Evolutionary conservation across 768 basidiomycete species (phyloP).

Genomic region (Kwoniella mangroviensis): DNA sequence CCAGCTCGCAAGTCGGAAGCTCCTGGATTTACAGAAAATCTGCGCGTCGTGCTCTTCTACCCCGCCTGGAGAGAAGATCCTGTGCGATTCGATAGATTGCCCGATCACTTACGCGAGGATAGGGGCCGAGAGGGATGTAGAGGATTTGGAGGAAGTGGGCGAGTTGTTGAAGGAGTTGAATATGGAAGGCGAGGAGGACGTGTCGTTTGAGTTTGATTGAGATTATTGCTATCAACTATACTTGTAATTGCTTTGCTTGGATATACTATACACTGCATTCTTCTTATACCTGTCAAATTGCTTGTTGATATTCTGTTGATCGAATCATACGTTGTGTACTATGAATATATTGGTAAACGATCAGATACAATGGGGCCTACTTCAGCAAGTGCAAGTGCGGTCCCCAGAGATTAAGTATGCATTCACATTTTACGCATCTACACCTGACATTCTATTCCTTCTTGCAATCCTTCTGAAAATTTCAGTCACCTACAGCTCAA

Average conservation of each 20-base stretch:
- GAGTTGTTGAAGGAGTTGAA: slow-evolving; percentile 16
- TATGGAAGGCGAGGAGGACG: neutral
- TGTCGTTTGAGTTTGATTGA: neutral
- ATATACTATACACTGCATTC: no score
- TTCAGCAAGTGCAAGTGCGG: no score
- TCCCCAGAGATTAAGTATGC: no score
- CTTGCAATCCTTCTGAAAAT: neutral
- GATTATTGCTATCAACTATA: neutral
- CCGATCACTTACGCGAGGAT: slow-evolving; percentile 76
- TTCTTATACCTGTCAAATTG: no score
- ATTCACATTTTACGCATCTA: slow-evolving; percentile 4
- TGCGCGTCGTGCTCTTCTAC: slow-evolving; percentile 73
- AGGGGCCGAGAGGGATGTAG: slow-evolving; percentile 60
- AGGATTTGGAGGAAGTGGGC: slow-evolving; percentile 46
- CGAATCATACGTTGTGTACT: no score
- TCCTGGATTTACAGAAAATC: slow-evolving; percentile 67
- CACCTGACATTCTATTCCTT: neutral
- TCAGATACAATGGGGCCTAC: no score
- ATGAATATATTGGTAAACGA: no score
- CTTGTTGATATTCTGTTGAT: no score
- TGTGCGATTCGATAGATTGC: slow-evolving; percentile 86
- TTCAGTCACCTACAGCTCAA: slow-evolving; percentile 28
- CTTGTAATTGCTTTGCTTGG: neutral
- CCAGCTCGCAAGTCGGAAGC: slow-evolving; percentile 64
- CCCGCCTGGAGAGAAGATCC: slow-evolving; percentile 65